These are phyloP conservation scores for Boletus sp. DNA, from an alignment of 768 basidiomycete genomes.

Conservation along the genomic window DNA sequence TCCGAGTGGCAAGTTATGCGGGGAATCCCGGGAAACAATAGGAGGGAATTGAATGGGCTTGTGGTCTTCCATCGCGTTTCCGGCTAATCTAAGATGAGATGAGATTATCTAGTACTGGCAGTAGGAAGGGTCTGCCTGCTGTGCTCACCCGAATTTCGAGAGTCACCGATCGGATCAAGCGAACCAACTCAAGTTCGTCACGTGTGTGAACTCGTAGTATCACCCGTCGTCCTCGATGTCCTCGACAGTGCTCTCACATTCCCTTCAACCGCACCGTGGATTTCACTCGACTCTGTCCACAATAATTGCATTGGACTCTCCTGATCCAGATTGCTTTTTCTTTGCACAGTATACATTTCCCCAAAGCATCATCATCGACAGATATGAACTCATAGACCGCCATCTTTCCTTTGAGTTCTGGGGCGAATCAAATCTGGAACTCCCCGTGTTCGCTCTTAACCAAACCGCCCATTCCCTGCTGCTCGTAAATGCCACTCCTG, in stretches of 20 bases:
- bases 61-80: conserved; percentile 15
- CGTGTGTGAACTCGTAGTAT: too few species aligned
- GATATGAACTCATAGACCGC: conserved; percentile 39
- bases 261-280: conserved; percentile 22
- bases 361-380: conserved; percentile 41
- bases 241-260: conserved; percentile 13
- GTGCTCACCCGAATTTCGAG: too few species aligned
- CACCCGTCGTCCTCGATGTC: conserved; percentile 15
- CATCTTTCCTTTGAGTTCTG: conserved; percentile 33
- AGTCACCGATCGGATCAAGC: too few species aligned
- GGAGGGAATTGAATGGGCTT: conserved; percentile 13
- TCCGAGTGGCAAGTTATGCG: conserved; percentile 9
- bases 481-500: conserved; percentile 28
- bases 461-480: conserved; percentile 26
- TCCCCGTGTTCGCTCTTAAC: conserved; percentile 38
- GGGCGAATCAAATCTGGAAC: conserved; percentile 41
- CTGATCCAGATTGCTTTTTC: conserved; percentile 22
- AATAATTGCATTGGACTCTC: conserved; percentile 10
- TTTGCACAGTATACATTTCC: conserved; percentile 37
- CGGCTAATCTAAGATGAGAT: too few species aligned
- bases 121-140: too few species aligned
- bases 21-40: conserved; percentile 2
- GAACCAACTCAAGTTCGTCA: too few species aligned
- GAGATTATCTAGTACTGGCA: too few species aligned
- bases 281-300: conserved; percentile 33